Percentiles rank a stretch among this genome's conserved stretches.
phyloP scores from a whole-genome alignment of 2,329 filamentous ascomycete genomes.

The Dactylonectria macrodidyma region DNA sequence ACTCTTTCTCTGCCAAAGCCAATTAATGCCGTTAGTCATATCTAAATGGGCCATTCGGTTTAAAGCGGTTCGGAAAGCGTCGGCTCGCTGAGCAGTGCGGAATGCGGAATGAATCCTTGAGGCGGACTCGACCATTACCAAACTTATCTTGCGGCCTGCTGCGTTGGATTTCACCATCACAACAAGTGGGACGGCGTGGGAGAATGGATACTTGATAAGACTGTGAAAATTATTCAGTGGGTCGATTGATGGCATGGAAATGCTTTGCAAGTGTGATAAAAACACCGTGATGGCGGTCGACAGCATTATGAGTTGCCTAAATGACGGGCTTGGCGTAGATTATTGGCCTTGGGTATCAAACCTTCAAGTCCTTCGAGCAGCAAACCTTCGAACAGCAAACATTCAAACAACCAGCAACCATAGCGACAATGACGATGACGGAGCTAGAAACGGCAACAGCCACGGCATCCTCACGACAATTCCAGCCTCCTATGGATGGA shows the following conservation, averaged over 20 bases:
- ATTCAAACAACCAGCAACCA: background rate
- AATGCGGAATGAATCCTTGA: conserved; percentile 6
- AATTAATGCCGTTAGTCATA: background rate
- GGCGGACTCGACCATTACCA: background rate
- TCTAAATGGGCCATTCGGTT: conserved; percentile 1
- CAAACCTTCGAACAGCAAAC: background rate
- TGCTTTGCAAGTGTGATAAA: background rate
- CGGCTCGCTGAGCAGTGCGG: background rate
- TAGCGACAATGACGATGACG: background rate
- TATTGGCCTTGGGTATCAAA: background rate
- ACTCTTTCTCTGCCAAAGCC: background rate
- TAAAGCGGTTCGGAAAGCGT: conserved; percentile 6
- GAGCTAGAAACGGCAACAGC: background rate
- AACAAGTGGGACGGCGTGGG: conserved; percentile 1
- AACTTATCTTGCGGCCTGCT: background rate
- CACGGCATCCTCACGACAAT: background rate
- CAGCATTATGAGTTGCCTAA: background rate
- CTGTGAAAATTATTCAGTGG: conserved; percentile 1
- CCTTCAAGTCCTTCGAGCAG: background rate
- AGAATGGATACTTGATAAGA: conserved; percentile 8
- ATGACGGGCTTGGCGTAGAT: background rate
- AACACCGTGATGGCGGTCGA: background rate
- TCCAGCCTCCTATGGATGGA: background rate
- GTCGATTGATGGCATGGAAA: conserved; percentile 1
- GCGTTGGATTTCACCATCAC: background rate